Percentiles rank a stretch among this genome's conserved stretches.
phyloP scores from a whole-genome alignment of 495 filamentous ascomycete genomes.

The Hypoxylon trugodes region DNA sequence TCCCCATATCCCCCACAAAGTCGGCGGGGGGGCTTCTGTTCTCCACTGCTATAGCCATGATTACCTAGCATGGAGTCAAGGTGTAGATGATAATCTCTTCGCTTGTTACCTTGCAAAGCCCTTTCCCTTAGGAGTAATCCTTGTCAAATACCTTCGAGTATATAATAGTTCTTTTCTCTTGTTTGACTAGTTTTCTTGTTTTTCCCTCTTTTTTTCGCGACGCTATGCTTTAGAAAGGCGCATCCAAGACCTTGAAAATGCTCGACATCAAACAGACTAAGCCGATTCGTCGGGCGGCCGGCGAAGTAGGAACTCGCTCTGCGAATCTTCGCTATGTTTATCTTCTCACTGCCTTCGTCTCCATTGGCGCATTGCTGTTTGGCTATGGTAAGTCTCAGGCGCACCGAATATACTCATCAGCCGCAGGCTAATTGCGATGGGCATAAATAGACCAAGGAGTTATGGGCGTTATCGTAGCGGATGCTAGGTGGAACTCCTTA shows the following conservation, averaged over 20 bases:
- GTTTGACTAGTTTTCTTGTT: too few relatives aligned
- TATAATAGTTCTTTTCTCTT: too few relatives aligned
- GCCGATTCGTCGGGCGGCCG: constrained; percentile 2
- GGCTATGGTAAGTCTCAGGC: constrained; percentile 24
- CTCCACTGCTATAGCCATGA: background rate
- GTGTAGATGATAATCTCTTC: too few relatives aligned
- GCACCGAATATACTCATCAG: background rate
- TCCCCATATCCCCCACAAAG: constrained; percentile 13
- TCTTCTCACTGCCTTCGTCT: constrained; percentile 31
- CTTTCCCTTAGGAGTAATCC: too few relatives aligned
- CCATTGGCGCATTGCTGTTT: constrained; percentile 29
- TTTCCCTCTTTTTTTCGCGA: background rate
- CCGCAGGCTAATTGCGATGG: background rate
- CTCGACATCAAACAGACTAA: constrained; percentile 22
- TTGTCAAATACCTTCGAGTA: background rate
- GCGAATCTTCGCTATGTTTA: constrained; percentile 28
- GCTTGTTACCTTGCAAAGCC: too few relatives aligned
- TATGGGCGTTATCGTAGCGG: constrained; percentile 29
- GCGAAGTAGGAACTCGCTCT: constrained; percentile 1
- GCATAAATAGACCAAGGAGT: constrained; percentile 16
- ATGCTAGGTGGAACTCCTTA: constrained; percentile 16
- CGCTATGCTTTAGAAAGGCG: background rate
- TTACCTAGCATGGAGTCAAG: too few relatives aligned
- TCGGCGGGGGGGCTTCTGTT: constrained; percentile 9
- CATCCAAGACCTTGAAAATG: constrained; percentile 7